Base-by-base conservation (phyloP, 352 stramenopile genomes). In the Globisporangium abappressorium region DNA sequence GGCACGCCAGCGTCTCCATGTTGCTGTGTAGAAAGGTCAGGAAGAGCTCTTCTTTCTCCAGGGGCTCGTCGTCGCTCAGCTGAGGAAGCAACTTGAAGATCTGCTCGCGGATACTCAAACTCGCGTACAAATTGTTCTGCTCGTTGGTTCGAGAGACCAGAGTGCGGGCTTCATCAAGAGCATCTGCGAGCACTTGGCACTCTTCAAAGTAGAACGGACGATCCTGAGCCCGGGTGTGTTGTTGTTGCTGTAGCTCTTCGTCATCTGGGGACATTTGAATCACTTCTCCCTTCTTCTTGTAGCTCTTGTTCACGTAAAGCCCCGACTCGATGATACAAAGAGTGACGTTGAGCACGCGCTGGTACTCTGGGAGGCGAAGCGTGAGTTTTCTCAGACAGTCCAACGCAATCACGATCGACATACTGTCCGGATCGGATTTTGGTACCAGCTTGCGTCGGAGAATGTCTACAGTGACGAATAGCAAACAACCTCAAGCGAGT, bases 301-400 rank as follows among this genome's bases (percentile, higher is more conserved):
- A 51, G n/a, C 54, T 24, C 28, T 26, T 24, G 3, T 60, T 60
- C 15, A 78, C 26, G 46, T 72, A 89, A 8, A 92, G 60, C 0
- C 77, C 83, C 8, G 77, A 75, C 62, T 90, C 82, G 22, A 94
- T 18, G 11, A 92, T 57, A 26, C 49, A 49, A 26, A 90, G 72
- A 14, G 82, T 73, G 20, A 90, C 76, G 46, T 87, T 76, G 22
- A 94, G 63, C 36, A 91, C 74, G 5, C 81, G 84, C 24, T 71
- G 75, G 70, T 91, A 91, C n/a, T 79, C 74, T 55, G 85, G 85
- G 2, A 94, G 72, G 18, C 69, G 74, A 1, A 71, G 33, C 0
- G 84, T 69, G 34, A 94, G 70, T 22, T 90, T 85, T 51, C 80
- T 82, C 20, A 94, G 65, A 62, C 85, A 94, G 55, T 94, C 84